A percentile compares a stretch with the other conserved stretches of the same genome.
These are phyloP conservation scores for Alternaria sp. DNA, from an alignment of 2,329 filamentous ascomycete species.

Conservation along the genomic window DNA sequence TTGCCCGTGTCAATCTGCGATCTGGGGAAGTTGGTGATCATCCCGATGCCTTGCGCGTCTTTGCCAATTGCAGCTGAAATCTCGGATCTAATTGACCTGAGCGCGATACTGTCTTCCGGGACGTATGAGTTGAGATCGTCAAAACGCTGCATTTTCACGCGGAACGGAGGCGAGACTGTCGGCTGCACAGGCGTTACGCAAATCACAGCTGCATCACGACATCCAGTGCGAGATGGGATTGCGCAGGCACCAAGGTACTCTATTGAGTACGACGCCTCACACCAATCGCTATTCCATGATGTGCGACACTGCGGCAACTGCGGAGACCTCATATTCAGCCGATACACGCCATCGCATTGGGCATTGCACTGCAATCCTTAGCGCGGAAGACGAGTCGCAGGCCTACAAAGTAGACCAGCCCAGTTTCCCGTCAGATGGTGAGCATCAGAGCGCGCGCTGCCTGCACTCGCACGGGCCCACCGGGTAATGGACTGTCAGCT, in stretches of 20 bases:
- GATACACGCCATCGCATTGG: rapidly evolving
- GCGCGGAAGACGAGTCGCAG: not conserved
- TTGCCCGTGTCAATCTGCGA: no score
- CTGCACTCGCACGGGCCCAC: not conserved
- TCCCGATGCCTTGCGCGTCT: no score
- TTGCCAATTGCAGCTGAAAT: not conserved
- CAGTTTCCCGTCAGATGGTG: not conserved
- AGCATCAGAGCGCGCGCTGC: not conserved
- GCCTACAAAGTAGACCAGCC: not conserved
- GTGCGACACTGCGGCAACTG: not conserved
- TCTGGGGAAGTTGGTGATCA: no score
- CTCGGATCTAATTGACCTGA: rapidly evolving
- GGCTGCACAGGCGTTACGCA: rapidly evolving
- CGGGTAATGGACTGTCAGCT: not conserved
- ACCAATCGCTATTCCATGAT: not conserved
- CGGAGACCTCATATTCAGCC: not conserved
- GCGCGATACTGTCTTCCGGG: not conserved
- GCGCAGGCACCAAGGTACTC: not conserved
- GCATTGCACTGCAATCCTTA: not conserved
- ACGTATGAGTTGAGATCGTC: no score
- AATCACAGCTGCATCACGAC: not conserved
- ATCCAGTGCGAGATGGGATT: not conserved
- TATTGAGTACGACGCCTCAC: not conserved
- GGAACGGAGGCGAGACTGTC: not conserved
- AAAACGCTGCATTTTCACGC: no score